A percentile compares a stretch with the other conserved stretches of the same genome.
Evolutionary conservation across 805 yeast genomes (phyloP).

Genomic region (Candida cerambycidarum): DNA sequence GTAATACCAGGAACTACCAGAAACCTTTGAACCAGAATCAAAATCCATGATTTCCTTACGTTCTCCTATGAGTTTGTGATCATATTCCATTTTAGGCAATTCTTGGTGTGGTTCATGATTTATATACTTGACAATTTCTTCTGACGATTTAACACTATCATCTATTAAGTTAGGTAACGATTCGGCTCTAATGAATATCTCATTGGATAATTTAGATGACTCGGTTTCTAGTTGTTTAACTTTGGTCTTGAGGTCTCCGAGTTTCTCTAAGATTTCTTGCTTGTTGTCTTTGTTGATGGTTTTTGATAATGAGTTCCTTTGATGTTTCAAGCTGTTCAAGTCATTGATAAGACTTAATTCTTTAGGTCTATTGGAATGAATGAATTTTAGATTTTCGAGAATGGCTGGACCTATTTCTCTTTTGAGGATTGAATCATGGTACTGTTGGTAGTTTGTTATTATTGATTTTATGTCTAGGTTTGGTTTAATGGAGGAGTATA

Average conservation of each 20-base stretch:
- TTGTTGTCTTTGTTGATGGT: conserved; percentile 19
- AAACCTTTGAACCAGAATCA: conserved; percentile 64
- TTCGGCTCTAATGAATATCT: conserved; percentile 42
- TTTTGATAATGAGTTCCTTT: conserved; percentile 27
- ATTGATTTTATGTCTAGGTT: conserved; percentile 26
- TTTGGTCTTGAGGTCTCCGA: conserved; percentile 24
- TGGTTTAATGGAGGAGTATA: conserved; percentile 16
- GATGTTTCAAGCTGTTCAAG: conserved; percentile 26
- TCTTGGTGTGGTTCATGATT: conserved; percentile 43
- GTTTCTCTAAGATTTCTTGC: conserved; percentile 12
- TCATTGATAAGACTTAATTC: conserved; percentile 23
- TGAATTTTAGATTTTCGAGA: conserved; percentile 22
- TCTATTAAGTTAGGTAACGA: conserved; percentile 65
- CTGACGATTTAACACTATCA: conserved; percentile 41
- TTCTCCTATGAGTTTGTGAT: conserved; percentile 74
- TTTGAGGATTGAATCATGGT: conserved; percentile 28
- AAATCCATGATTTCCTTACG: conserved; percentile 69
- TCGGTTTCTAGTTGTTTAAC: conserved; percentile 28
- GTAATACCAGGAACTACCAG: conserved; percentile 90
- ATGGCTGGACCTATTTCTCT: conserved; percentile 22
- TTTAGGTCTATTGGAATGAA: conserved; percentile 23
- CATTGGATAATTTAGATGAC: conserved; percentile 29
- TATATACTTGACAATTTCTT: conserved; percentile 49
- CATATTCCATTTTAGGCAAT: conserved; percentile 23
- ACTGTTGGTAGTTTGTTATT: conserved; percentile 19